Conservation (phyloP, 768 basidiomycete species). For the Trametes maxima region DNA sequence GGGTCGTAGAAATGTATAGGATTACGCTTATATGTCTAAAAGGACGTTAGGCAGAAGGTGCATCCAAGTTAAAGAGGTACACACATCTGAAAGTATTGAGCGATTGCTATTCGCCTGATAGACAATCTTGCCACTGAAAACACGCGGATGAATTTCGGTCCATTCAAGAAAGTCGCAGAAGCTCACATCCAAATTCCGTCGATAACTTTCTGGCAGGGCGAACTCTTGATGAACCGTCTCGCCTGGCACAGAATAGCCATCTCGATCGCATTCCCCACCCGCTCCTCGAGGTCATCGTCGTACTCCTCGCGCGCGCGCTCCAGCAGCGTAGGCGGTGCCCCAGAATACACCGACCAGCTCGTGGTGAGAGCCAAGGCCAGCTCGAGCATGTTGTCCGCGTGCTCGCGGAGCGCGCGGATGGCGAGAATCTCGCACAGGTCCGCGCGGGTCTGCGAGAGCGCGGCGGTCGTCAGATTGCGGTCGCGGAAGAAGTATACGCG, state of each 20-base stretch:
- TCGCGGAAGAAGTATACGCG: conserved; percentile 84
- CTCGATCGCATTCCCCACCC: conserved; percentile 91
- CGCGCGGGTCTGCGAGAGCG: conserved; percentile 76
- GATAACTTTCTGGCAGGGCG: conserved; percentile 89
- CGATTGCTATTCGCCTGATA: conserved; percentile 88
- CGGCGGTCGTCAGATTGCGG: conserved; percentile 65
- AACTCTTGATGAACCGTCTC: conserved; percentile 87
- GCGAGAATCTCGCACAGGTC: conserved; percentile 90
- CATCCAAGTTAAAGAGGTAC: conserved; percentile 24
- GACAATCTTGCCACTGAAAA: conserved; percentile 77
- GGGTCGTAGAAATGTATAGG: conserved; percentile 96
- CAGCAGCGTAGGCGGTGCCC: conserved; percentile 64
- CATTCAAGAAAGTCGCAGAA: background rate
- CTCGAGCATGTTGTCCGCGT: conserved; percentile 67
- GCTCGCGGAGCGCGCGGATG: conserved; percentile 72
- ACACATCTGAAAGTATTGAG: conserved; percentile 86
- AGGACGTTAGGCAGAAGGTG: background rate
- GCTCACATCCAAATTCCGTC: conserved; percentile 74
- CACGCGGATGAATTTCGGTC: conserved; percentile 25
- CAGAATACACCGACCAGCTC: conserved; percentile 79
- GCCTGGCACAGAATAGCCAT: conserved; percentile 87
- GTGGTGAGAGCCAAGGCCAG: conserved; percentile 75
- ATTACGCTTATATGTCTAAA: conserved; percentile 87
- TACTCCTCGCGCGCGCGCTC: conserved; percentile 61
- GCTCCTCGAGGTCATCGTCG: conserved; percentile 72